These are phyloP conservation scores for Dendrobium officinale DNA, from an alignment of 106 monocot species.

Conservation along the genomic window DNA sequence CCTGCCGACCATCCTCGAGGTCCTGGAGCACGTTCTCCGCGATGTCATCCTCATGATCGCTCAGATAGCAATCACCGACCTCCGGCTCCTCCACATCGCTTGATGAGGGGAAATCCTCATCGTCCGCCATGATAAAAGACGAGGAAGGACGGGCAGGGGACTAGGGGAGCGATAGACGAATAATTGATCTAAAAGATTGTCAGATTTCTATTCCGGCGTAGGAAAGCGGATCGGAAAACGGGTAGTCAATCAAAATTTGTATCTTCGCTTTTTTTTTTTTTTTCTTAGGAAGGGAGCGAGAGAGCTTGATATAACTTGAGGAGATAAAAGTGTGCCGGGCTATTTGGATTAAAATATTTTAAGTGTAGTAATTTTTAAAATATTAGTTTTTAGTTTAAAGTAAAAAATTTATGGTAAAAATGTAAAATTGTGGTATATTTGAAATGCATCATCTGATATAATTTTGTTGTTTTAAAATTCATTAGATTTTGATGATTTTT, in stretches of 20 bases:
- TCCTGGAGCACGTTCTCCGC: conserved; percentile 47
- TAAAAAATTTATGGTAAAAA: no score
- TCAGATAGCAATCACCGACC: conserved; percentile 32
- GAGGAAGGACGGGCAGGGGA: not conserved
- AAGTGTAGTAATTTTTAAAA: no score
- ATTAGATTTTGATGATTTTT: no score
- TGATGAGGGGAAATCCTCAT: conserved; percentile 31
- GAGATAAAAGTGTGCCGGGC: no score
- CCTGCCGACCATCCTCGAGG: conserved; percentile 36
- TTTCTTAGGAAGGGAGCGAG: not conserved
- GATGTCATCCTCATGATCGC: conserved; percentile 45
- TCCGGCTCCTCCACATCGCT: conserved; percentile 29
- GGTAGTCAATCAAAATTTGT: not conserved
- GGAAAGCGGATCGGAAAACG: not conserved
- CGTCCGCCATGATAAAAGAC: conserved; percentile 20
- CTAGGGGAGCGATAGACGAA: not conserved
- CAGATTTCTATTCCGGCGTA: not conserved
- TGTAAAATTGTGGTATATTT: no score
- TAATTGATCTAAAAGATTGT: not conserved
- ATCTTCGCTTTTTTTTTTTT: not conserved
- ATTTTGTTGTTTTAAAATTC: no score
- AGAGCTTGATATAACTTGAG: not conserved
- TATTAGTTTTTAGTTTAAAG: no score
- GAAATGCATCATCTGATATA: no score
- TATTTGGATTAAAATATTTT: no score